Percentiles rank a stretch among this genome's conserved stretches.
phyloP scores from a whole-genome alignment of 192 early-diverging fungal genomes.

The Coemansia sp. region DNA sequence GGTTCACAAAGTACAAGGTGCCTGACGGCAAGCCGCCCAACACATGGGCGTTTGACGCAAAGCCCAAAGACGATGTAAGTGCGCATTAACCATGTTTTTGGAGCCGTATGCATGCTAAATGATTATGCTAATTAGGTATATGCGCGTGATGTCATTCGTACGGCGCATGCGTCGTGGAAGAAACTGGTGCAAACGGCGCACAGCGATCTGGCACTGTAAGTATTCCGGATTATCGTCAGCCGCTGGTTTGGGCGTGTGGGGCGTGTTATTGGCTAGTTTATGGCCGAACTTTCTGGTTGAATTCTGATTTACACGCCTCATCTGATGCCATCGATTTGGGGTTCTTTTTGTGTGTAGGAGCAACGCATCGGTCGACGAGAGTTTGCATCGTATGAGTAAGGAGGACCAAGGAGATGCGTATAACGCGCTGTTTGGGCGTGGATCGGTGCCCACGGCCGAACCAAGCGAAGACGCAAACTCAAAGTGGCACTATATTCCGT shows the following conservation, averaged over 20 bases:
- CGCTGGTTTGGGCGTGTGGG: background rate
- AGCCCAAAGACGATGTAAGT: constrained; percentile 57
- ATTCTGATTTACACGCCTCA: too few species aligned
- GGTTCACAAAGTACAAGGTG: constrained; percentile 99
- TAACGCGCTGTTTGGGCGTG: constrained; percentile 16
- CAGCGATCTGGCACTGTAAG: constrained; percentile 34
- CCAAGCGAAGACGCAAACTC: background rate
- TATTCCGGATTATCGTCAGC: background rate
- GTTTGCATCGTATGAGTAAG: constrained; percentile 18
- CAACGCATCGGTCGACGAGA: constrained; percentile 32
- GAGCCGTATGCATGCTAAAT: background rate
- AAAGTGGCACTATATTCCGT: constrained; percentile 24
- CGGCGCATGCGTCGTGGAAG: constrained; percentile 89
- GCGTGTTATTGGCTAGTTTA: constrained; percentile 3
- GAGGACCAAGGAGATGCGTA: constrained; percentile 17
- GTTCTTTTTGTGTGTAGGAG: constrained; percentile 19
- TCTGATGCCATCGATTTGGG: too few species aligned
- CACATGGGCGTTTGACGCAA: constrained; percentile 93
- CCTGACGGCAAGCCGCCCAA: constrained; percentile 99
- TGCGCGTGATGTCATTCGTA: constrained; percentile 77
- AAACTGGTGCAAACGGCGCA: constrained; percentile 60
- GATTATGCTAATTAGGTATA: constrained; percentile 59
- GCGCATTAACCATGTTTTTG: background rate
- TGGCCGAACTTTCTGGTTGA: background rate
- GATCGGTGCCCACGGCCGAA: constrained; percentile 4